phyloP scores from a whole-genome alignment of 805 yeast species.

The Suhomyces xylopsoci region DNA sequence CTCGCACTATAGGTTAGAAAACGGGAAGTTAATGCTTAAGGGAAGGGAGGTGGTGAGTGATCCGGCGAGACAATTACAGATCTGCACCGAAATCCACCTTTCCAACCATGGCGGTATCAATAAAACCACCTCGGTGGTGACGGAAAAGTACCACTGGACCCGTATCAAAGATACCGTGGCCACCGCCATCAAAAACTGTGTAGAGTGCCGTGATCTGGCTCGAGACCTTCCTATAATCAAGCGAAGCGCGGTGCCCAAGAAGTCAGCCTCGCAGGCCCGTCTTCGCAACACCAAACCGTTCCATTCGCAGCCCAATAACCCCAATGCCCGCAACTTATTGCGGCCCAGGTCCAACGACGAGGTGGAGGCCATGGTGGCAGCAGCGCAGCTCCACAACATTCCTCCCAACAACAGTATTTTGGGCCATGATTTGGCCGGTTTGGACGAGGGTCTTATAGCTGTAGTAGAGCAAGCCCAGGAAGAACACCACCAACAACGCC shows the following conservation, averaged over 20 bases:
- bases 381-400: conserved; percentile 23
- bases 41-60: conserved; percentile 83
- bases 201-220: conserved; percentile 59
- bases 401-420: conserved; percentile 27
- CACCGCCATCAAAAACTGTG: conserved; percentile 71
- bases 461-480: conserved; percentile 60
- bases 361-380: conserved; percentile 35
- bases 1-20: conserved; percentile 66
- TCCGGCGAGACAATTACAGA: conserved; percentile 67
- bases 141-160: conserved; percentile 87
- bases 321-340: conserved; percentile 19
- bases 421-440: conserved; percentile 40
- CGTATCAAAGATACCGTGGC: conserved; percentile 86
- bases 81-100: conserved; percentile 69
- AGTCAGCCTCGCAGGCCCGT: conserved; percentile 7
- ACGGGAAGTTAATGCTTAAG: conserved; percentile 72
- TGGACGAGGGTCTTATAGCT: conserved; percentile 51
- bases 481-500: conserved; percentile 23
- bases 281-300: background rate
- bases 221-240: conserved; percentile 18
- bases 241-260: conserved; percentile 15
- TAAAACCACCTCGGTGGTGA: conserved; percentile 72
- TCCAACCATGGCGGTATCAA: conserved; percentile 83
- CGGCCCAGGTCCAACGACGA: conserved; percentile 20
- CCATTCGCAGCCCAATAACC: conserved; percentile 11